Evolutionary conservation across 2,329 filamentous ascomycete species (phyloP), one percentile per base, ranked within the genome.

Genomic region (Alternaria triticimaculans): DNA sequence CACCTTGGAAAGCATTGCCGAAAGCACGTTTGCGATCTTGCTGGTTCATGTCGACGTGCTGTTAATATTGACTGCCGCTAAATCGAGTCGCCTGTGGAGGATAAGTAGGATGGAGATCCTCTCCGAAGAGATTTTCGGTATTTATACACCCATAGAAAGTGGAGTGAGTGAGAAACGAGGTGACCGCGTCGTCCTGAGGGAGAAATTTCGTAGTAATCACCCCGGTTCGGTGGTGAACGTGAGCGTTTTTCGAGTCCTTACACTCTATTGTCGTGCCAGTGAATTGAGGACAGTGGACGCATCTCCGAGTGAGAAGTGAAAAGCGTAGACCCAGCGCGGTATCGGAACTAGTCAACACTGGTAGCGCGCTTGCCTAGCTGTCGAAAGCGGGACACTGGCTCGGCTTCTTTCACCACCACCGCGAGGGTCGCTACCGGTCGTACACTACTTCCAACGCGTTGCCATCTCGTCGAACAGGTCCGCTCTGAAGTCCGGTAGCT

Each of bases 401-500:
- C 49, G 5, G 6, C 25, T 30, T 15, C 25, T 26, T 26, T 50
- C 25, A 49, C 18, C 44, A 3, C 5, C 9, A 21, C 21, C 4
- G 11, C 11, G 9, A 15, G 4, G 6, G 8, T 30, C 21, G 7
- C n/a, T 59, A 18, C 33, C 9, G 20, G 20, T 41, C 14, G 49
- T 53, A n/a, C 30, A 48, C 12, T 63, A 71, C 58, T 70, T 74
- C 69, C 74, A 71, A 18, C 73, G 65, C 25, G 62, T 63, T 6
- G 72, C 72, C 58, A 77, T 69, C 60, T 76, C 72, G 48, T 76
- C 73, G 20, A 76, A 76, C 1, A 77, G 64, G 18, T 76, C 74
- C 23, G 72, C 65, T 26, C 73, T 67, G 43, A 77, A 77, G 14
- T 74, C 73, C n/a, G 73, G 69, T 6, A 75, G 60, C n/a, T 73